Evolutionary conservation across 2,329 filamentous ascomycete species (phyloP), one percentile per base, ranked within the genome.

Genomic region (Didymella exigua): DNA sequence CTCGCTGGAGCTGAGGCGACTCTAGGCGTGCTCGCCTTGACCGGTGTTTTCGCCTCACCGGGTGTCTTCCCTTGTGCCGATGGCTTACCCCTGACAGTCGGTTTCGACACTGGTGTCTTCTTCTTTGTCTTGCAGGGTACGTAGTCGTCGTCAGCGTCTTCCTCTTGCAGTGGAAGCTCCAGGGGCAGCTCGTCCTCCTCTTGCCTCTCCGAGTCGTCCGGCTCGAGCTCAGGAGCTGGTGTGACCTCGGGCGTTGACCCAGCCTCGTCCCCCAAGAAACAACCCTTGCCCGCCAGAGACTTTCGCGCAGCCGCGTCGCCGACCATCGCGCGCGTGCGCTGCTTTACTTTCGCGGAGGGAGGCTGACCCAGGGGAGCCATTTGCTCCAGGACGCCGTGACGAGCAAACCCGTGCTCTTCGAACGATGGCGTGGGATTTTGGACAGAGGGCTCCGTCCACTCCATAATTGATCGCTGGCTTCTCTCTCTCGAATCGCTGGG

Each of bases 361-460:
- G 87, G 81, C 49, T 86, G 83, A 34, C 92, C 92, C 51, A 96
- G 78, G 23, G 92, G 88, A 48, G 87, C 87, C 92, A 96, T 96
- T 67, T 88, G 88, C 75, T 90, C 88, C 54, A 96, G 80, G 16
- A 96, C 89, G 60, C 90, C 90, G 73, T 86, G 85, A 43, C 88
- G 82, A 67, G 88, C 80, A 63, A 95, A 82, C 38, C 89, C 89
- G 71, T 84, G 80, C 63, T 96, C 91, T 78, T 90, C 86, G 71
- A 88, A 96, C 71, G 89, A 93, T 10, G 92, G 81, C 41, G 78
- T 78, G 41, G 81, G 79, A 42, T 74, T 70, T 54, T 82, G 79
- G 41, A 83, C 67, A 31, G 80, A 74, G 43, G 86, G 86, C 73
- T 89, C 86, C 34, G 79, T 73, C 85, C 84, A 86, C 37, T 51